Base-by-base conservation (phyloP, 352 stramenopile species). In the Hyaloperonospora arabidopsidis region DNA sequence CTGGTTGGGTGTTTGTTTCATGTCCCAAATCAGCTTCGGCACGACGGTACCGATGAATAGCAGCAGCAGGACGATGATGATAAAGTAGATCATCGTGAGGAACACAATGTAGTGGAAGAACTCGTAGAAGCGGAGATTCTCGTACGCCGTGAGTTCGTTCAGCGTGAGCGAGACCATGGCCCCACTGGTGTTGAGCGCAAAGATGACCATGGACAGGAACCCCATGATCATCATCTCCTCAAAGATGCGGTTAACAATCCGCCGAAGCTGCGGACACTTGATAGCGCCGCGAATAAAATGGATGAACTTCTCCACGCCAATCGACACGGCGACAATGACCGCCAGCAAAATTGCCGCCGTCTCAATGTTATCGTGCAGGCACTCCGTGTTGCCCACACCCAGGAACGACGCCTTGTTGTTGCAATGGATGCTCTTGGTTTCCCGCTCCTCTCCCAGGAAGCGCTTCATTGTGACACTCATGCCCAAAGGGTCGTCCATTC, bases 101-200 rank as follows among this genome's bases (percentile, higher is more conserved):
- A 94, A 94, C 40, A 94, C 79, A 25, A 94, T 76, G 51, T 94
- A 94, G 72, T 94, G 84, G 70, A 94, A 94, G 50, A 94, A 92
- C 61, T 94, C 84, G 67, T 89, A 88, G 49, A 94, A 87, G 55
- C 92, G 84, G 13, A 94, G 79, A 49, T 86, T 75, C 49, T 89
- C 77, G 1, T 64, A 65, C 4, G 54, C 48, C 2, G 77, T 76
- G 36, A 94, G 71, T 0, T 68, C 38, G 41, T 79, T 62, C 10
- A 76, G 51, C 18, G 70, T 61, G 6, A 89, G 69, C 14, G 74
- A 70, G 46, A 71, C 63, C 51, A 92, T 67, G 21, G 79, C 65
- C 10, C 81, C 84, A 45, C 76, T 90, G 10, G 81, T 89, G 67
- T 94, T 91, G 63, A 92, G 72, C 39, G 79, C 79, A 54, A 94